phyloP scores from a whole-genome alignment of 768 basidiomycete genomes.

The Mrakia blollopis region DNA sequence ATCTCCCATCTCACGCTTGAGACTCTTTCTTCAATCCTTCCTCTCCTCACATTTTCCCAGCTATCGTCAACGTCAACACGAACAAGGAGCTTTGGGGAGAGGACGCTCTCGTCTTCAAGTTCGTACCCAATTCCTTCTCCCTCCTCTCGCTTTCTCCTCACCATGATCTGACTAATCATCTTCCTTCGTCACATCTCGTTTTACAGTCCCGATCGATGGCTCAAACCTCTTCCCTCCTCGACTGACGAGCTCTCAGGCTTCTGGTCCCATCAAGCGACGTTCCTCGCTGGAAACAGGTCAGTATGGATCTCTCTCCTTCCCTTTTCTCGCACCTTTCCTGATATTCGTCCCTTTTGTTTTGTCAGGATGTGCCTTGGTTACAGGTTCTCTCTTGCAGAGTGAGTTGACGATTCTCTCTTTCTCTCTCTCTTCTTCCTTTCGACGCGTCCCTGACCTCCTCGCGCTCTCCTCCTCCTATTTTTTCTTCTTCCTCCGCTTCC shows the following conservation, averaged over 20 bases:
- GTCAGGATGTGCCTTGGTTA: neutral
- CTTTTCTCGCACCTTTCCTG: neutral
- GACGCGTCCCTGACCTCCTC: neutral
- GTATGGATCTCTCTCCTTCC: neutral
- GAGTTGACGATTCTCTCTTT: neutral
- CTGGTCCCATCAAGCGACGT: neutral
- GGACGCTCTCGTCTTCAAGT: conserved; percentile 4
- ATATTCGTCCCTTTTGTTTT: neutral
- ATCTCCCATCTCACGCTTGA: no score
- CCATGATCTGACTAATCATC: neutral
- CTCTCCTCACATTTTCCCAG: neutral
- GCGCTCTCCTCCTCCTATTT: neutral
- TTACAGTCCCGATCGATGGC: conserved; percentile 31
- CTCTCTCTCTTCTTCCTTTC: neutral
- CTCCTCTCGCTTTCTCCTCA: no score
- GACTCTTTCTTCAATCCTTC: no score
- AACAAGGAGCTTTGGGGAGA: neutral
- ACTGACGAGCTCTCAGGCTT: conserved; percentile 9
- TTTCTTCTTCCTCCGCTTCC: neutral
- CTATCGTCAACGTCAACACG: conserved; percentile 2
- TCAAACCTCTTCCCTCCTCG: conserved; percentile 31
- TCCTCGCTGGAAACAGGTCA: neutral
- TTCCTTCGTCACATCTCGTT: conserved; percentile 14
- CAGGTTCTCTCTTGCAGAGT: conserved; percentile 5
- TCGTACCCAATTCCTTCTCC: neutral